Evolutionary conservation across 164 flowering plant species (phyloP).

Genomic region (Malania oleifera): DNA sequence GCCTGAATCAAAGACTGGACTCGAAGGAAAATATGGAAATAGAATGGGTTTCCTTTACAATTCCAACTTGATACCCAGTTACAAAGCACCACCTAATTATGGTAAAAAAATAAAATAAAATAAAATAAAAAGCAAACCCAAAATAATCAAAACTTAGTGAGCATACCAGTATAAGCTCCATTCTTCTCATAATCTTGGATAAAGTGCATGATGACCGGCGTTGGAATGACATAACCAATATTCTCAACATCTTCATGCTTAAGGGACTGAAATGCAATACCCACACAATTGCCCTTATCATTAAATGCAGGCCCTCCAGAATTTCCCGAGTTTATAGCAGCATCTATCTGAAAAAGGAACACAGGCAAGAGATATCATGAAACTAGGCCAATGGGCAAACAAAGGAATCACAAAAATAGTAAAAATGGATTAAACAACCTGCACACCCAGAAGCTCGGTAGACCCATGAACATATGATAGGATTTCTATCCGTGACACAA

Average conservation of each 20-base stretch:
- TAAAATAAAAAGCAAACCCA: too few species aligned
- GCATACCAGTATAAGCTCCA: constrained; percentile 83
- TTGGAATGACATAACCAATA: constrained; percentile 98
- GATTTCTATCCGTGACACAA: constrained; percentile 97
- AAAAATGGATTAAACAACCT: constrained; percentile 39
- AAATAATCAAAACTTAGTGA: neutral
- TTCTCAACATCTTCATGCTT: constrained; percentile 96
- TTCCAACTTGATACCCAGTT: too few species aligned
- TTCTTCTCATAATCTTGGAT: constrained; percentile 90
- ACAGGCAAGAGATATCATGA: constrained; percentile 8
- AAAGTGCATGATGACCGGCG: constrained; percentile 92
- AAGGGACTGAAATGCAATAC: constrained; percentile 98
- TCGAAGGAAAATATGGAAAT: too few species aligned
- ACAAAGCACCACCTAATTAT: too few species aligned
- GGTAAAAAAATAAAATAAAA: too few species aligned
- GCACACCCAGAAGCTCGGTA: constrained; percentile 92
- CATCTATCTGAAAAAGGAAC: constrained; percentile 74
- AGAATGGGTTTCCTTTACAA: too few species aligned
- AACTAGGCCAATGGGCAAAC: neutral
- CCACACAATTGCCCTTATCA: constrained; percentile 90
- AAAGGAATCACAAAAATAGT: neutral
- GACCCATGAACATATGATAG: constrained; percentile 96
- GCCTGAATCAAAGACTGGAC: too few species aligned
- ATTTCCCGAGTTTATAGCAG: constrained; percentile 98
- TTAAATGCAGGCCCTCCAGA: constrained; percentile 99